A percentile compares a stretch with the other conserved stretches of the same genome.
Evolutionary conservation across 352 stramenopile genomes (phyloP).

Genomic region (Phytopythium aichiense): DNA sequence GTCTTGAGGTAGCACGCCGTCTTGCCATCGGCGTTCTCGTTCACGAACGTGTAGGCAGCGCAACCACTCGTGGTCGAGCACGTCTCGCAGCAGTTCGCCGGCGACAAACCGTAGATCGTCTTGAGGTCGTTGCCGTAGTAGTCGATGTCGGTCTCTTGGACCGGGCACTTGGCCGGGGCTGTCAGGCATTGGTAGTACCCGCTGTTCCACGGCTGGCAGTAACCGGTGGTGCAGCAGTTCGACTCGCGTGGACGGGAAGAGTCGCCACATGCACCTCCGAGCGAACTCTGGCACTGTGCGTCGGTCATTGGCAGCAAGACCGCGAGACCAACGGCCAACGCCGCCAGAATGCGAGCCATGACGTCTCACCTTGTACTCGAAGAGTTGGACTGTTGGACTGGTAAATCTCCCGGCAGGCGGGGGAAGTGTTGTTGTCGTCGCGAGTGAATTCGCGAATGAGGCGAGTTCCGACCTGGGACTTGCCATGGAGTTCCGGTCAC

Average conservation of each 20-base stretch:
- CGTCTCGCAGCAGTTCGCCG: conserved; percentile 33
- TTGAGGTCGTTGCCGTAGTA: conserved; percentile 48
- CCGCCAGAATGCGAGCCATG: neutral
- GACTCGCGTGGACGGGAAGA: conserved; percentile 17
- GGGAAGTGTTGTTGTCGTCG: neutral
- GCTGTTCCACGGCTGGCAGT: conserved; percentile 63
- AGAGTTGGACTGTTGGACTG: neutral
- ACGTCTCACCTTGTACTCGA: neutral
- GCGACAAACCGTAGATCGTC: conserved; percentile 34
- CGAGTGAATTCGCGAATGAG: neutral
- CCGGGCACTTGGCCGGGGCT: conserved; percentile 30
- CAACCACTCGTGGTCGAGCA: conserved; percentile 35
- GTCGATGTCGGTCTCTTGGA: conserved; percentile 46
- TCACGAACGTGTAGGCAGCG: conserved; percentile 54
- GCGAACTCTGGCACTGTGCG: conserved; percentile 34
- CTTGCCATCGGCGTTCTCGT: conserved; percentile 45
- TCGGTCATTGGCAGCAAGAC: conserved; percentile 6
- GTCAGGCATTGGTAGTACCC: conserved; percentile 56
- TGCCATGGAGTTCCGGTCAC: neutral
- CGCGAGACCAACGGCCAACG: neutral
- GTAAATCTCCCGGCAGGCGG: neutral
- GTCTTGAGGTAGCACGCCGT: conserved; percentile 53
- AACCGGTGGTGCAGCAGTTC: conserved; percentile 43
- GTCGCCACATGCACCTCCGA: conserved; percentile 34
- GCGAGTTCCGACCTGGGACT: neutral